Percentiles rank a stretch among this genome's conserved stretches.
Conservation (phyloP, 352 stramenopile genomes). For the Peronospora destructor region DNA sequence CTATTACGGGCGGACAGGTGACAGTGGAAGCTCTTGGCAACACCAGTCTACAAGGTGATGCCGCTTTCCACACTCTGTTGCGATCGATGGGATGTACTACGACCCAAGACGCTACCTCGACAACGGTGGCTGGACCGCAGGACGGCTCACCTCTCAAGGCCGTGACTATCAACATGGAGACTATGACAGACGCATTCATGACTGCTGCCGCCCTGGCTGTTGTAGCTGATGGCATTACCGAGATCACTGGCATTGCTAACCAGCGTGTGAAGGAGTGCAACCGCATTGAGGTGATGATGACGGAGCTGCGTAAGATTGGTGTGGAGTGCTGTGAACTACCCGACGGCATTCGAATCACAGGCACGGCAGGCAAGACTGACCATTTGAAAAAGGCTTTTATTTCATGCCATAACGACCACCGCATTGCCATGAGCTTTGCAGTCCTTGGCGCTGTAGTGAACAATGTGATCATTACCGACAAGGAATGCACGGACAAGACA, state of each 20-base stretch:
- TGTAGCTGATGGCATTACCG: conserved; percentile 92
- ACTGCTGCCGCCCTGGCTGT: conserved; percentile 92
- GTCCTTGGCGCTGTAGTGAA: conserved; percentile 87
- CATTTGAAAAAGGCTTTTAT: conserved; percentile 58
- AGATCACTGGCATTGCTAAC: conserved; percentile 97
- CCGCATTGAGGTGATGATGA: conserved; percentile 96
- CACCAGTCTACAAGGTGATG: conserved; percentile 92
- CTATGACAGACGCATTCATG: conserved; percentile 98
- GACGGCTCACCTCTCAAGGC: conserved; percentile 64
- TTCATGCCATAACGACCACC: conserved; percentile 94
- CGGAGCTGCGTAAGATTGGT: conserved; percentile 92
- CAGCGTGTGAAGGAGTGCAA: conserved; percentile 98
- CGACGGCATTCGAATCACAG: conserved; percentile 77
- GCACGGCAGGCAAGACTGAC: conserved; percentile 40
- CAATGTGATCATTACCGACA: conserved; percentile 94
- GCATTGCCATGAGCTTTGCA: conserved; percentile 98
- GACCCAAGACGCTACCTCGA: conserved; percentile 50
- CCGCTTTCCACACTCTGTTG: conserved; percentile 89
- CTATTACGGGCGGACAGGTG: conserved; percentile 92
- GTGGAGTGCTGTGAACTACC: conserved; percentile 69
- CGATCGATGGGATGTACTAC: conserved; percentile 73
- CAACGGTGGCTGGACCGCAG: conserved; percentile 70
- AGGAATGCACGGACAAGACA: conserved; percentile 96
- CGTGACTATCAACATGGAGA: conserved; percentile 94
- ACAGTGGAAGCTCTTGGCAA: conserved; percentile 92